Evolutionary conservation across 345 rosid species (phyloP).

Genomic region (Draba incana): DNA sequence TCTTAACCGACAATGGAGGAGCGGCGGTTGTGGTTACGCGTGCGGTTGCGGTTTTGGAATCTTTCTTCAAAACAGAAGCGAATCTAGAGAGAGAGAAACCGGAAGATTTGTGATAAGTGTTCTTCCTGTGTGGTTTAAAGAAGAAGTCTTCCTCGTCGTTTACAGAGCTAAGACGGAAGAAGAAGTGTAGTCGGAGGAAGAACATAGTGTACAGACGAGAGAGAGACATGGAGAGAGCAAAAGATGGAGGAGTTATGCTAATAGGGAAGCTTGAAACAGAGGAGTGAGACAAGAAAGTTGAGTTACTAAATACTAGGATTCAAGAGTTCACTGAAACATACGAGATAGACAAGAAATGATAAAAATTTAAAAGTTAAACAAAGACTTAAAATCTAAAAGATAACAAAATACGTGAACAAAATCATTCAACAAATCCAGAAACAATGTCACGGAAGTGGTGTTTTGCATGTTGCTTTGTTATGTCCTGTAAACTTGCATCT

Average conservation of each 20-base stretch:
- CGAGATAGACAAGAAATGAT: too few species aligned
- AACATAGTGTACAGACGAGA: slow-evolving; percentile 82
- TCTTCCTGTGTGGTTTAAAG: slow-evolving; percentile 36
- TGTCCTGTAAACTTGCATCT: too few species aligned
- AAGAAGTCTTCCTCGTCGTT: slow-evolving; percentile 70
- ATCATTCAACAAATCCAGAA: too few species aligned
- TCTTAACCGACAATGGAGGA: slow-evolving; percentile 65
- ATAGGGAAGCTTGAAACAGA: too few species aligned
- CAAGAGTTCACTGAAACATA: too few species aligned
- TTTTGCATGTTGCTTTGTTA: too few species aligned
- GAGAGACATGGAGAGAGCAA: slow-evolving; percentile 92
- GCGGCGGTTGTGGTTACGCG: slow-evolving; percentile 47
- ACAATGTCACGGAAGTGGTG: too few species aligned
- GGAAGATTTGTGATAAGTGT: slow-evolving; percentile 38
- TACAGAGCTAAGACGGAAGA: slow-evolving; percentile 84
- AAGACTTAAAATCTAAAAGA: too few species aligned
- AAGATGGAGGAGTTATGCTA: slow-evolving; percentile 71
- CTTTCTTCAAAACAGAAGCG: slow-evolving; percentile 88
- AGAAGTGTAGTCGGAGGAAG: slow-evolving; percentile 66
- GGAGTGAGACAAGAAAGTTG: too few species aligned
- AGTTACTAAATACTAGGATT: too few species aligned
- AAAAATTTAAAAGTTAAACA: too few species aligned
- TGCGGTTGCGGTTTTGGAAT: slow-evolving; percentile 51
- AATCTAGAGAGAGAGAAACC: slow-evolving; percentile 77
- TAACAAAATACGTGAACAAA: too few species aligned